These are phyloP conservation scores for Rhipidocladum racemiflorum DNA, from an alignment of 176 grass and related monocot genomes.

Conservation along the genomic window DNA sequence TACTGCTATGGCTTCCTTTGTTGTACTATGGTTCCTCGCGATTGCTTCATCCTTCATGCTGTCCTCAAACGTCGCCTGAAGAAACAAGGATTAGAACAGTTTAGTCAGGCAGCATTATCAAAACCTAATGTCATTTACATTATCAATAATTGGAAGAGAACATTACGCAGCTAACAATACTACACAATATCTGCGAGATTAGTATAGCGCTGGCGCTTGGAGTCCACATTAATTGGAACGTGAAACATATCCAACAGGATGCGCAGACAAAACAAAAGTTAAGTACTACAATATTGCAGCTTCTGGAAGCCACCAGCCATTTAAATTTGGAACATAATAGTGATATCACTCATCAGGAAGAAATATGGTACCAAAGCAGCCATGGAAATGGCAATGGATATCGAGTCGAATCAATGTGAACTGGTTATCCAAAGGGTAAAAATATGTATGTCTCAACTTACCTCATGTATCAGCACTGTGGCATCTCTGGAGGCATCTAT, in stretches of 20 bases:
- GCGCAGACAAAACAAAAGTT: background rate
- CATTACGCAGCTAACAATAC: constrained; percentile 12
- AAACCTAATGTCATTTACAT: background rate
- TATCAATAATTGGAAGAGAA: background rate
- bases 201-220: background rate
- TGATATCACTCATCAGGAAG: background rate
- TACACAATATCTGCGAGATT: constrained; percentile 19
- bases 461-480: constrained; percentile 94
- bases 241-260: background rate
- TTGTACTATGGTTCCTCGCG: constrained; percentile 85
- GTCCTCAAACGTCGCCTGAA: constrained; percentile 94
- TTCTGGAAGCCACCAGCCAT: background rate
- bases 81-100: constrained; percentile 7
- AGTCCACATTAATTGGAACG: constrained; percentile 12
- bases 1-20: constrained; percentile 80
- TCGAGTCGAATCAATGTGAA: background rate
- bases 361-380: background rate
- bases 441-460: constrained; percentile 9
- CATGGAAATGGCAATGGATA: background rate
- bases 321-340: background rate
- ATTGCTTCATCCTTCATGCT: constrained; percentile 86
- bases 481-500: constrained; percentile 80
- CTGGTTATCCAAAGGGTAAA: background rate
- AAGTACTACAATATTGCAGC: background rate
- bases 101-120: background rate